Evolutionary conservation across 1,139 yeast genomes (phyloP).

Genomic region (Debaryomyces robertsiae): DNA sequence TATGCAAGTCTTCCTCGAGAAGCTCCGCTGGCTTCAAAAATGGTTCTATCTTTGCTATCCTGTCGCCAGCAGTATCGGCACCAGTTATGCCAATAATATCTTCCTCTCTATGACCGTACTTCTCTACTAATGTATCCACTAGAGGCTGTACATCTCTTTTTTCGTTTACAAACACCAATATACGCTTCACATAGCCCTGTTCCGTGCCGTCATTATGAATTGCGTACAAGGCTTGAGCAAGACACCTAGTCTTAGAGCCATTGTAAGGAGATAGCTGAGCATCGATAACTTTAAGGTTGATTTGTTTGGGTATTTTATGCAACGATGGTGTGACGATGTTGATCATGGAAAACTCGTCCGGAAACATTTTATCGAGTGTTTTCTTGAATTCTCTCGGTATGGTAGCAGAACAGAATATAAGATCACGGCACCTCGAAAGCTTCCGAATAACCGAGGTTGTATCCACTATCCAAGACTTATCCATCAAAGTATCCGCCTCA

Average conservation of each 20-base stretch:
- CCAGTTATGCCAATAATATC: slow-evolving; percentile 65
- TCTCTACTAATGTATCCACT: slow-evolving; percentile 51
- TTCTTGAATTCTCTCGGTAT: slow-evolving; percentile 78
- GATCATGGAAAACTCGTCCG: slow-evolving; percentile 55
- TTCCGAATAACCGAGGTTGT: slow-evolving; percentile 59
- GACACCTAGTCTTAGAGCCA: slow-evolving; percentile 79
- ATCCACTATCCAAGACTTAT: slow-evolving; percentile 72
- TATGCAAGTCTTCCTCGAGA: slow-evolving; percentile 31
- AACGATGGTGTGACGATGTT: slow-evolving; percentile 74
- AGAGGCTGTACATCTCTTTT: slow-evolving; percentile 64
- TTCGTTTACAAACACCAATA: slow-evolving; percentile 84
- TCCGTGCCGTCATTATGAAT: slow-evolving; percentile 85
- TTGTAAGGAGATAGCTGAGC: slow-evolving; percentile 75
- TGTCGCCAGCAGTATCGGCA: slow-evolving; percentile 56
- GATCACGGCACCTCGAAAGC: slow-evolving; percentile 58
- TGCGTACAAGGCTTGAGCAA: slow-evolving; percentile 87
- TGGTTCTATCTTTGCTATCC: slow-evolving; percentile 57
- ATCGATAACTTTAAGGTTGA: slow-evolving; percentile 74
- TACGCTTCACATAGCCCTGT: slow-evolving; percentile 71
- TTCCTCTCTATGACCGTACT: slow-evolving; percentile 56
- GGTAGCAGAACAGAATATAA: slow-evolving; percentile 87
- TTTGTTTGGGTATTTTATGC: slow-evolving; percentile 77
- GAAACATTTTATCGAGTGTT: slow-evolving; percentile 62
- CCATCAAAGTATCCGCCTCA: slow-evolving; percentile 94
- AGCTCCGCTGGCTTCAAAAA: slow-evolving; percentile 63